Conservation (phyloP, 495 filamentous ascomycete species). For the Daldinia vernicosa region DNA sequence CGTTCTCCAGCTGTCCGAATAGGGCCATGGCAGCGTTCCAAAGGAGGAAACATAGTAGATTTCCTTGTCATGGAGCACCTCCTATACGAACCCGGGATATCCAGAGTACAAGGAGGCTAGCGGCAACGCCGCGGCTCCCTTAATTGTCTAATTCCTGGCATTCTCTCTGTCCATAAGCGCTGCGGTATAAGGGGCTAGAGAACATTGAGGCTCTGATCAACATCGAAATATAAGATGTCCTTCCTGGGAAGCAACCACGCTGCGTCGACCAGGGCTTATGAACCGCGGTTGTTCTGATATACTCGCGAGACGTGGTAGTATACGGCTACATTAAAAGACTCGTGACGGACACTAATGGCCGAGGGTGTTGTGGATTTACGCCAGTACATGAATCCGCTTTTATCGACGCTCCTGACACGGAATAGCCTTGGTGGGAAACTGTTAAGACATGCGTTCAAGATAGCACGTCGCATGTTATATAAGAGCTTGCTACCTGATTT, state of each 20-base stretch:
- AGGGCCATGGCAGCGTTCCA: too few relatives aligned
- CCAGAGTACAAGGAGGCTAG: background rate
- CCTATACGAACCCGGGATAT: too few relatives aligned
- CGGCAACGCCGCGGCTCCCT: background rate
- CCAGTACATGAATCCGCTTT: background rate
- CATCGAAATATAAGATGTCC: slow-evolving; percentile 14
- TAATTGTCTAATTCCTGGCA: background rate
- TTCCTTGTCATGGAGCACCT: too few relatives aligned
- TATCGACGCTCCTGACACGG: background rate
- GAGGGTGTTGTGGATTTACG: background rate
- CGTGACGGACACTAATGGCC: background rate
- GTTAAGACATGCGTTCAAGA: background rate
- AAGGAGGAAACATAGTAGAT: too few relatives aligned
- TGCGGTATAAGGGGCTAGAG: too few relatives aligned
- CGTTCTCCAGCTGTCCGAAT: too few relatives aligned
- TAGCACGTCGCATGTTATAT: slow-evolving; percentile 4
- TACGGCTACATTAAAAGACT: background rate
- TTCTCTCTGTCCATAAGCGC: too few relatives aligned
- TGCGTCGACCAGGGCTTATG: background rate
- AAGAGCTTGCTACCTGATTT: background rate
- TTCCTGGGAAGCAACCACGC: slow-evolving; percentile 7
- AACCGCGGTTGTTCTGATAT: background rate
- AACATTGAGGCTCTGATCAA: background rate
- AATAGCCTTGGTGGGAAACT: background rate
- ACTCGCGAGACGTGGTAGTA: background rate